Evolutionary conservation across 2,329 filamentous ascomycete genomes (phyloP), one percentile per base, ranked within the genome.

Genomic region (Exophiala mesophila): DNA sequence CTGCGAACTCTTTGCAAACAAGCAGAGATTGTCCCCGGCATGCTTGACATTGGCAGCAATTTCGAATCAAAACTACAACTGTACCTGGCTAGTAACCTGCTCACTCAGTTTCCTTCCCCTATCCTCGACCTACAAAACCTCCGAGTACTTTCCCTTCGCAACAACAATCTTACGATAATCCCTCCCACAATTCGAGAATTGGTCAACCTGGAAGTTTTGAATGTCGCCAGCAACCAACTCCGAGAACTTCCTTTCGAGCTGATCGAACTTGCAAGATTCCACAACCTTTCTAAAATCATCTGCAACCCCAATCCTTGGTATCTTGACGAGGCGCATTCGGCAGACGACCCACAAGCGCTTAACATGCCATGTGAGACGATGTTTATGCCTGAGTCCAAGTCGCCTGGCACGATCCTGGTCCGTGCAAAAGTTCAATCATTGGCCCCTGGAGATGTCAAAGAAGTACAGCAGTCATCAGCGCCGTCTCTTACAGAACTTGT

Each of bases 161-260:
- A 66, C 37, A 72, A 72, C 56, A 62, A 67, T 34, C 57, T 72
- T 4, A 59, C 55, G 0, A 59, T 63, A 17, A 59, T 72, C 16
- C 67, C 68, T 1, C 50, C 61, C 7, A 58, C 63, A 0, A 69
- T 72, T 24, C 53, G 62, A 34, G 64, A 59, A 36, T 52, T 72
- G 38, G 63, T 56, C 6, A 61, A 61, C 32, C 55, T 73, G 29
- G 61, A 66, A 54, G 63, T 66, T 18, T 52, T 72, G n/a, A 72
- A 71, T 26, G 48, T 72, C 17, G 63, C 66, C 2, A 63, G 64
- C 20, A 73, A 72, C 45, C 56, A 62, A 20, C 56, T 73, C 7
- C 49, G 55, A 8, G 59, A 58, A 32, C 60, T 73, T 2, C 70
- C 70, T 0, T 70, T 65, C 60, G 69, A 72, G 37, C 50, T 73